phyloP scores from a whole-genome alignment of 2,329 filamentous ascomycete species.

The Alternaria sp. region DNA sequence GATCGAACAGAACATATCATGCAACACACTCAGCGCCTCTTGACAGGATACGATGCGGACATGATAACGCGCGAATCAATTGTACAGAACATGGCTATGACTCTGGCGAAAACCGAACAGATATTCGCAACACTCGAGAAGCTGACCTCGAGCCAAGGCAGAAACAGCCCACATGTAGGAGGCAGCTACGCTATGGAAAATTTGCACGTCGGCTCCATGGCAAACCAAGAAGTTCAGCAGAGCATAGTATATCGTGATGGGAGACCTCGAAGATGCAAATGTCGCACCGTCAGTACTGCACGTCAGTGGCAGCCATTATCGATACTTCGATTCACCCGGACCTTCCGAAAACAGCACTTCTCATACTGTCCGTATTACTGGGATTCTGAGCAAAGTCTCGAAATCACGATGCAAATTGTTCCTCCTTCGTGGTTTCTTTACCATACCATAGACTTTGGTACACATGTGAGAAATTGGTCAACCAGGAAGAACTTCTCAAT shows the following conservation, averaged over 20 bases:
- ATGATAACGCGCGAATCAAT: accelerated
- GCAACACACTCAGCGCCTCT: neutral
- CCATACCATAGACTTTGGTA: neutral
- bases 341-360: neutral
- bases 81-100: accelerated
- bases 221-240: neutral
- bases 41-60: neutral
- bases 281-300: neutral
- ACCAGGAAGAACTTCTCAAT: too few species aligned
- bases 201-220: accelerated
- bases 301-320: neutral
- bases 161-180: accelerated
- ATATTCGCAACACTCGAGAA: neutral
- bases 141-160: neutral
- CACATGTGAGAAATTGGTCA: neutral
- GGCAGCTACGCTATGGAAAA: accelerated
- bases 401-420: neutral
- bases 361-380: neutral
- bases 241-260: neutral
- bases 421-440: neutral
- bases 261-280: neutral
- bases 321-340: neutral
- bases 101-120: neutral
- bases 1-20: neutral
- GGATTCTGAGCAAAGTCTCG: neutral